Evolutionary conservation across 1,284 basidiomycete genomes (phyloP).

Genomic region (Papiliotrema nemorosa): DNA sequence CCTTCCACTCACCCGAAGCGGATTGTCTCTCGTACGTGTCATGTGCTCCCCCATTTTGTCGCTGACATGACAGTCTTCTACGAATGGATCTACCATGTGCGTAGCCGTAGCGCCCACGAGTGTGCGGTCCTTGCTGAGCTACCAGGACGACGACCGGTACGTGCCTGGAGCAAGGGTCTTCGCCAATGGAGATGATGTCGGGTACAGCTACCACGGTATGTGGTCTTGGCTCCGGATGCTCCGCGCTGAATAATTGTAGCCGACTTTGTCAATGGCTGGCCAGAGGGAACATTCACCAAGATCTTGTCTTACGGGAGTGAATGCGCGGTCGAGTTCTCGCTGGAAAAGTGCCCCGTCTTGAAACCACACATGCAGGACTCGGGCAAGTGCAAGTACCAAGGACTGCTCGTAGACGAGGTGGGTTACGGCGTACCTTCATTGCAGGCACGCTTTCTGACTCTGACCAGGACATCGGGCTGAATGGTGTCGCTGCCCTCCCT

Average conservation of each 20-base stretch:
- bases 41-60: background rate
- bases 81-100: conserved; percentile 22
- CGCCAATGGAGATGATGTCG: conserved; percentile 23
- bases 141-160: conserved; percentile 1
- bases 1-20: conserved; percentile 23
- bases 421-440: background rate
- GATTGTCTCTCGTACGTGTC: background rate
- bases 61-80: conserved; percentile 19
- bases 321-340: conserved; percentile 17
- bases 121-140: background rate
- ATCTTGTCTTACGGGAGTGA: conserved; percentile 12
- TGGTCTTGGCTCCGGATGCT: too few relatives aligned
- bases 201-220: conserved; percentile 24
- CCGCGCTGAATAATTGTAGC: conserved; percentile 5
- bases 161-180: conserved; percentile 9
- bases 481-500: conserved; percentile 15
- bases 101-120: background rate
- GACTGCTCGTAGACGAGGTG: conserved; percentile 22
- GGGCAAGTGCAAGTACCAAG: conserved; percentile 9
- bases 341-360: conserved; percentile 16
- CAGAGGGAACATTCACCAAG: conserved; percentile 16
- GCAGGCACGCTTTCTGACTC: background rate
- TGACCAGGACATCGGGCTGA: conserved; percentile 15
- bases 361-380: conserved; percentile 2
- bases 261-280: conserved; percentile 30